phyloP scores from a whole-genome alignment of 1,139 yeast species.

The Zygosaccharomyces sapae region DNA sequence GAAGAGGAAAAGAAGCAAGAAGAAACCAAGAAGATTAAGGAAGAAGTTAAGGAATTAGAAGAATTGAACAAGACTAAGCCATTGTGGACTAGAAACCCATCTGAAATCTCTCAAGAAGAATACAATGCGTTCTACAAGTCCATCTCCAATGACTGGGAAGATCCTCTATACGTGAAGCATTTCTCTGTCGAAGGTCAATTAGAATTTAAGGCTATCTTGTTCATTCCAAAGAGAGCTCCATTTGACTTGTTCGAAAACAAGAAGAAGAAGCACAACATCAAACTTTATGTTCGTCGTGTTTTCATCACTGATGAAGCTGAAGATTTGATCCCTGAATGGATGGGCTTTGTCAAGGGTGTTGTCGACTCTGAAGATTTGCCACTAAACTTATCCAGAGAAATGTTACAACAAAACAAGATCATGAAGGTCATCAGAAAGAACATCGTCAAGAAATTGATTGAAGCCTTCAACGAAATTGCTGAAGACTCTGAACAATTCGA shows the following conservation, averaged over 20 bases:
- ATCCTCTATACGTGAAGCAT: constrained; percentile 99
- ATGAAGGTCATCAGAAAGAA: constrained; percentile 99
- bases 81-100: constrained; percentile 98
- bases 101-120: constrained; percentile 97
- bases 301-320: constrained; percentile 99
- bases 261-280: constrained; percentile 99
- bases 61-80: constrained; percentile 99
- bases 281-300: constrained; percentile 98
- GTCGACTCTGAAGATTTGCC: constrained; percentile 99
- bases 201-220: constrained; percentile 97
- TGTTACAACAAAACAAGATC: constrained; percentile 99
- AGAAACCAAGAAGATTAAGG: constrained; percentile 80
- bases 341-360: constrained; percentile 95
- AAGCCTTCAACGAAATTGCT: constrained; percentile 98
- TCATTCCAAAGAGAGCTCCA: constrained; percentile 99
- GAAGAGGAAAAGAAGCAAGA: constrained; percentile 59
- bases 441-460: constrained; percentile 97
- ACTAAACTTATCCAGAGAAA: constrained; percentile 99
- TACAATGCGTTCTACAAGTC: constrained; percentile 99
- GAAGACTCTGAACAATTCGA: constrained; percentile 99
- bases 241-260: constrained; percentile 94
- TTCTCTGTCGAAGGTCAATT: constrained; percentile 99
- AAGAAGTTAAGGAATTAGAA: constrained; percentile 83
- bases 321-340: constrained; percentile 99
- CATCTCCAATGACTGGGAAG: constrained; percentile 99